Base-by-base conservation (phyloP, 257 asterid species). In the Ilex aquifolium region DNA sequence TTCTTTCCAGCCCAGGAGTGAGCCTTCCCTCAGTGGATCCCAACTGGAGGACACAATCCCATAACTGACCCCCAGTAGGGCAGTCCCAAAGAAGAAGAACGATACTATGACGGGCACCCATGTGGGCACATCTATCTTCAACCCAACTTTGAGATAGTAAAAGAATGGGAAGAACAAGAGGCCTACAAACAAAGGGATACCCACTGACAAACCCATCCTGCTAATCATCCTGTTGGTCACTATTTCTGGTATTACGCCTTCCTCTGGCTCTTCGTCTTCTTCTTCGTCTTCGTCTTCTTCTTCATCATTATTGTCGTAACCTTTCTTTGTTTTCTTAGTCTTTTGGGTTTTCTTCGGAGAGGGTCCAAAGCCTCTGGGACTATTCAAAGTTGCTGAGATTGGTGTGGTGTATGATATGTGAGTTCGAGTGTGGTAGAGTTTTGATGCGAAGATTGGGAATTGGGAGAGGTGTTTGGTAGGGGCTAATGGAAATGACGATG, bases 31-130 rank as follows among this genome's bases (percentile, higher is more conserved):
- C 77, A 80, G 10, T 0, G 99, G 99, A 78, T 92, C 99, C 99
- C 99, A 92, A 76, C 99, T 92, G 15, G 99, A 77, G 15, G 99
- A 92, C 66, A 92, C 99, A 63, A 92, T 89, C 40, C 96, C 99
- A 69, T 92, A 92, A 71, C 97, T 89, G 31, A 92, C 80, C 60
- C 99, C 99, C 66, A 74, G 40, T 10, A 89, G 85, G 5, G 97
- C 97, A 2, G 90, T 79, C 48, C 99, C 99, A 54, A 87, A 93
- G 85, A 85, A 93, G 54, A 87, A 11, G 48, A 93, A 93, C 3
- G 99, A 90, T 64, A 93, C 96, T 15, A 93, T 79, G 64, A 93
- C 76, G 32, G 99, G 96, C 31, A 89, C 71, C 97, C 97, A 93
- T 8, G 82, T 81, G 15, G 99, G 99, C 55, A 93, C 86, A 76